Conservation (phyloP, 2,329 filamentous ascomycete genomes). For the Nemania sp. region DNA sequence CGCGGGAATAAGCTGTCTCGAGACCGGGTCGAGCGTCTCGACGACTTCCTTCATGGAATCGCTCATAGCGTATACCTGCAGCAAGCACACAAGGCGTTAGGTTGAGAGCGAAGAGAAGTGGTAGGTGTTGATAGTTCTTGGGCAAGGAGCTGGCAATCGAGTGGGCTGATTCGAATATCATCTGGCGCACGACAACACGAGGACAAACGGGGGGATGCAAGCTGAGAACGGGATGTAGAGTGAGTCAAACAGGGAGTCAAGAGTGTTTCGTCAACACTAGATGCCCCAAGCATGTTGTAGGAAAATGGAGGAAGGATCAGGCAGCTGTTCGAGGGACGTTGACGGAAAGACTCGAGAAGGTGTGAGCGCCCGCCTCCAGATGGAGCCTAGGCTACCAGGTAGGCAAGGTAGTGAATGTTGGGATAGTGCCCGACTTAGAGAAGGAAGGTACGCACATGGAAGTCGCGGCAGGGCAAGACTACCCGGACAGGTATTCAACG, state of each 20-base stretch:
- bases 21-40: slow-evolving; percentile 43
- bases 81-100: slow-evolving; percentile 37
- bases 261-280: background rate
- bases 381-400: slow-evolving; percentile 9
- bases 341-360: slow-evolving; percentile 5
- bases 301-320: background rate
- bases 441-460: slow-evolving; percentile 14
- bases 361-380: slow-evolving; percentile 9
- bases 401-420: slow-evolving; percentile 1
- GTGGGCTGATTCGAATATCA: background rate
- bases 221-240: slow-evolving; percentile 1
- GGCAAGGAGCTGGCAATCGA: slow-evolving; percentile 13
- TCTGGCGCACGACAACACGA: background rate
- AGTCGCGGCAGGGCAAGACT: background rate
- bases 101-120: slow-evolving; percentile 21
- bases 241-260: slow-evolving; percentile 5
- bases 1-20: slow-evolving; percentile 39
- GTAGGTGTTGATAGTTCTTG: background rate
- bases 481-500: background rate
- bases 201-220: slow-evolving; percentile 6
- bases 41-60: slow-evolving; percentile 44
- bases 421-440: slow-evolving; percentile 2
- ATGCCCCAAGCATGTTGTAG: slow-evolving; percentile 9
- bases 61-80: slow-evolving; percentile 42
- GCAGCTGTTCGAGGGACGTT: background rate